Percentiles rank a stretch among this genome's conserved stretches.
Conservation (phyloP, 208 protist species). For the Tritrichomonas foetus region DNA sequence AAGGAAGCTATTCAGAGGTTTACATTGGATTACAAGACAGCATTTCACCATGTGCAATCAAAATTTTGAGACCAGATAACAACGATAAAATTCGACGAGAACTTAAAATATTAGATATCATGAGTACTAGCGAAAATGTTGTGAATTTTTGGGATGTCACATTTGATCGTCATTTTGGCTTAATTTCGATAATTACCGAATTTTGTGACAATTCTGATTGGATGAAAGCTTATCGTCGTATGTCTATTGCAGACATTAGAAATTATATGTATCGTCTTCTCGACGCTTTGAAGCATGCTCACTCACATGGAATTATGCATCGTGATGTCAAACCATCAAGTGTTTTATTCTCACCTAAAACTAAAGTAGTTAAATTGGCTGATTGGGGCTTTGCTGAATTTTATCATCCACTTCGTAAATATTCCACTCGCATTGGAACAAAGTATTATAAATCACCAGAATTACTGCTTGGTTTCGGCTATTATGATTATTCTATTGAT, state of each 20-base stretch:
- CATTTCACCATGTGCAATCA: not conserved
- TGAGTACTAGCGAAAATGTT: not conserved
- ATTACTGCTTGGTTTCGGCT: not conserved
- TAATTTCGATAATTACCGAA: not conserved
- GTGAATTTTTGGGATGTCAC: not conserved
- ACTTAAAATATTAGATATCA: not conserved
- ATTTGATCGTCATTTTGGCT: not conserved
- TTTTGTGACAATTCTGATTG: not conserved
- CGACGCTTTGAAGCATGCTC: not conserved
- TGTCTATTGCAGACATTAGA: not conserved
- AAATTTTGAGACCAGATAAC: not conserved
- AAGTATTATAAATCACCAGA: constrained; percentile 18
- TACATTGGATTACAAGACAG: not conserved
- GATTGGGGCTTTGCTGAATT: constrained; percentile 37
- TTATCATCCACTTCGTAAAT: constrained; percentile 31
- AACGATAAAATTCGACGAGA: not conserved
- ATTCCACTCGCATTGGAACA: not conserved
- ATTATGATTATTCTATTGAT: constrained; percentile 23
- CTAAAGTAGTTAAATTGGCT: not conserved
- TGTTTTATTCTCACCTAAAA: not conserved
- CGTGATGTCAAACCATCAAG: constrained; percentile 16
- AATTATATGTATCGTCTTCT: not conserved
- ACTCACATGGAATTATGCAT: constrained; percentile 24
- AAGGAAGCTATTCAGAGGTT: not conserved
- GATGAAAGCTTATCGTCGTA: not conserved